Base-by-base conservation (phyloP, 2,329 filamentous ascomycete genomes). In the Aureobasidium mangrovei region DNA sequence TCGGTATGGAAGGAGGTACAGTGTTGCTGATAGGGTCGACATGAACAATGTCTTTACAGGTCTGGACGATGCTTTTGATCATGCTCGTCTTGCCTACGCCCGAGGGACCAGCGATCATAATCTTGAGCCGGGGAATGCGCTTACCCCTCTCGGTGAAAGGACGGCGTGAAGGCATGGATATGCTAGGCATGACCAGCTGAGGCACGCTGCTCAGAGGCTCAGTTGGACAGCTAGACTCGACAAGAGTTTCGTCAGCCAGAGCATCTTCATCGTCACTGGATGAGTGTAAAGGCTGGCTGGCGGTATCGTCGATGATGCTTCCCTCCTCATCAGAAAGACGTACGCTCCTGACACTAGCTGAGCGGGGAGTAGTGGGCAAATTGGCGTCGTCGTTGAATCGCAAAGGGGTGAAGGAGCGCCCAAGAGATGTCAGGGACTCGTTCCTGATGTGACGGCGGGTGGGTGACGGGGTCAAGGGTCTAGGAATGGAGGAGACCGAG, bases 151-250 rank as follows among this genome's bases (percentile, higher is more conserved):
- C 82, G 0, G 93, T 96, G 68, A 97, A 97, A 0, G 91, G 91
- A 49, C 90, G 80, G 47, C 93, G 83, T 57, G 82, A 86, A 3
- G 93, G 91, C 81, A 98, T 93, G 58, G 82, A 84, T 63, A 98
- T 85, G 65, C 90, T 95, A 4, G 93, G 93, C 93, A 98, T 98
- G 57, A 98, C 88, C n/a, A 98, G 78, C 69, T 97, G 91, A 27
- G 86, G 85, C 39, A 72, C 64, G 31, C 41, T 40, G 75, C 77
- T 42, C 58, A 56, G 51, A 61, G 62, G 28, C 59, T 61, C 53
- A 7, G 35, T 28, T n/a, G 45, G 4, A 3, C 24, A 32, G 8
- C 12, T 72, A 70, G 56, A 42, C 31, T 63, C 62, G 18, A 36
- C 27, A 26, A 53, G 32, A 26, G 62, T 72, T 63, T 64, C 72